Evolutionary conservation across 768 basidiomycete species (phyloP).

Genomic region (Mycena rebaudengoi): DNA sequence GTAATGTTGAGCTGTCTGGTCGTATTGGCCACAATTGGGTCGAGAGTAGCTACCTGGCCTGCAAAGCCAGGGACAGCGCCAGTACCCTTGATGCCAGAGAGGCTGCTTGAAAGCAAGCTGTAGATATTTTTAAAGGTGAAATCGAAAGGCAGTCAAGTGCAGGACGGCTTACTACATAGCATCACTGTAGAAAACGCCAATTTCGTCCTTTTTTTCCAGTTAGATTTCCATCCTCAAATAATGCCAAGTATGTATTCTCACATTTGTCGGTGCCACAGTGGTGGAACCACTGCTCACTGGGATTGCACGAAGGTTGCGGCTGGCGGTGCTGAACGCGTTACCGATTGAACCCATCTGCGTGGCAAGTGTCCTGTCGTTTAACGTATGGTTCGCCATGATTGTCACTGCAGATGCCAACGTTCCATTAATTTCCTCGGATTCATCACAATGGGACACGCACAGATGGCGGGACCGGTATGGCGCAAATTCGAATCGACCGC

Average conservation of each 20-base stretch:
- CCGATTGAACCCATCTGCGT: constrained; percentile 35
- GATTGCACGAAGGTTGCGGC: constrained; percentile 30
- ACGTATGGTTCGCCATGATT: constrained; percentile 38
- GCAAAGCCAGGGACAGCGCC: constrained; percentile 36
- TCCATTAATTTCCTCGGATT: no score
- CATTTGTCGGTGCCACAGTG: constrained; percentile 41
- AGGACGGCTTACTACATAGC: constrained; percentile 37
- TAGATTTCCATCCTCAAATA: no score
- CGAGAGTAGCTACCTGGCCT: constrained; percentile 34
- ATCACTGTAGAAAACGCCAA: constrained; percentile 40
- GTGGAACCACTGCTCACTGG: constrained; percentile 43
- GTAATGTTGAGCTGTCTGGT: constrained; percentile 40
- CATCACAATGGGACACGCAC: no score
- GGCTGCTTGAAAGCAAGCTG: constrained; percentile 38
- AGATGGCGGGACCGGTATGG: not conserved
- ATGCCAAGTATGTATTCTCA: no score
- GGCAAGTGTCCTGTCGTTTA: constrained; percentile 35
- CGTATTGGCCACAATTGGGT: constrained; percentile 37
- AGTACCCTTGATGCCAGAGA: constrained; percentile 37
- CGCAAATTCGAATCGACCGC: constrained; percentile 3
- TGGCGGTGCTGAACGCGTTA: constrained; percentile 33
- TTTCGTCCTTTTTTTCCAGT: no score
- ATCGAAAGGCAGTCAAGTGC: not conserved
- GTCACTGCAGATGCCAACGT: no score
- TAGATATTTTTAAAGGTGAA: not conserved